Evolutionary conservation across 331 rosid genomes (phyloP), one percentile per base, ranked within the genome.

Genomic region (Prunus yedoensis): DNA sequence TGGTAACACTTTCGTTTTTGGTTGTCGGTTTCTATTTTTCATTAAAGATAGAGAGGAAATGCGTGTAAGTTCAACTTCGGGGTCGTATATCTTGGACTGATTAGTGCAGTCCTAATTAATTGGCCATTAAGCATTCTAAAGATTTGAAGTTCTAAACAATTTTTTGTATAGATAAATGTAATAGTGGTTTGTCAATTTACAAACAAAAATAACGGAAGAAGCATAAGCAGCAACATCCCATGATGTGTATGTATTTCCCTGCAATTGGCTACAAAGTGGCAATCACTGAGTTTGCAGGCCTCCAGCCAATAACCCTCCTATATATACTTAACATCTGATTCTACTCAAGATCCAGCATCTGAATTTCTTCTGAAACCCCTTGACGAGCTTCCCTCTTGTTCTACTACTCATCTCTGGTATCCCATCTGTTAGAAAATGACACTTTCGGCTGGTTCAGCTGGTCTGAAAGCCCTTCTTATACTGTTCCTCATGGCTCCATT

Each of bases 401-500:
- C 69, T 50, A 46, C 70, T 18, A 13, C 70, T 50, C 61, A 14
- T 82, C 80, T 8, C 27, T 60, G 32, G 71, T 82, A 54, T 84
- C 76, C 41, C 71, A 72, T 51, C 38, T 38, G 17, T 43, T 50
- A 4, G 77, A 62, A 16, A 41, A 32, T 53, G 64, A 67, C 69
- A 66, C 80, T 77, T 27, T 27, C 20, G 14, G 38, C 41, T 60
- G 38, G 66, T 41, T 65, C 84, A 32, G 51, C 41, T 69, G 46
- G 52, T 21, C 27, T n/a, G n/a, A 53, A 50, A 60, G 46, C 18
- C 18, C 46, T 75, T 66, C 67, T 50, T 32, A 9, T 20, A n/a
- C 76, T 41, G 17, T 25, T 61, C 64, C 77, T 85, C 53, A 60
- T 46, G 30, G 69, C 79, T 84, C 85, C 80, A 80, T 47, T 84